Percentiles rank a stretch among this genome's conserved stretches.
phyloP scores from a whole-genome alignment of 352 stramenopile genomes.

The Phytophthora niederhauseri region DNA sequence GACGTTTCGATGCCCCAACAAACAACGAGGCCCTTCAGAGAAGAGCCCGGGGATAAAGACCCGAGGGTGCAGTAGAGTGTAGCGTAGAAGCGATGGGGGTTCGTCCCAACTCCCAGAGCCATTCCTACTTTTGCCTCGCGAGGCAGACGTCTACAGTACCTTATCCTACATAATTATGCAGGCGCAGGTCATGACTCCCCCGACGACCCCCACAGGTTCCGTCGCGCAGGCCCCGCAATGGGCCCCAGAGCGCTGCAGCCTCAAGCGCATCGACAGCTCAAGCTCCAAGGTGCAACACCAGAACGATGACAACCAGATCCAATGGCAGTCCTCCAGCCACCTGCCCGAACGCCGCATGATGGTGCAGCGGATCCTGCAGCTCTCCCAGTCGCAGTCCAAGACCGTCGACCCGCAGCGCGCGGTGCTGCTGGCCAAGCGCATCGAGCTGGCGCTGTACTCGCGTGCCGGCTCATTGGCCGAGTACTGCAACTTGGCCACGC shows the following conservation, averaged over 20 bases:
- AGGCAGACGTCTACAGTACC: neutral
- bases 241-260: conserved; percentile 35
- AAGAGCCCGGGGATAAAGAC: conserved; percentile 31
- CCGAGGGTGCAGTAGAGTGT: conserved; percentile 25
- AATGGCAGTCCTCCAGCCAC: conserved; percentile 67
- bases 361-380: conserved; percentile 73
- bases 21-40: conserved; percentile 13
- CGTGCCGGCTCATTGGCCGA: conserved; percentile 66
- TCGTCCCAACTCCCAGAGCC: neutral
- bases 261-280: conserved; percentile 23
- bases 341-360: conserved; percentile 68
- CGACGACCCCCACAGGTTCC: conserved; percentile 33
- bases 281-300: conserved; percentile 18
- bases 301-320: conserved; percentile 6
- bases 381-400: conserved; percentile 45
- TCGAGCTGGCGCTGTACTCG: conserved; percentile 78
- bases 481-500: conserved; percentile 71
- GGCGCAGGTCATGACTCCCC: conserved; percentile 28
- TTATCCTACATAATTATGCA: conserved; percentile 14
- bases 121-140: conserved; percentile 29
- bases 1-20: conserved; percentile 32
- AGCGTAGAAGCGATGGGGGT: no score
- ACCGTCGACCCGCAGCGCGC: conserved; percentile 17
- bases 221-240: conserved; percentile 30
- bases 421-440: conserved; percentile 67